These are phyloP conservation scores for Orychophragmus violaceus DNA, from an alignment of 345 rosid species.

Conservation along the genomic window DNA sequence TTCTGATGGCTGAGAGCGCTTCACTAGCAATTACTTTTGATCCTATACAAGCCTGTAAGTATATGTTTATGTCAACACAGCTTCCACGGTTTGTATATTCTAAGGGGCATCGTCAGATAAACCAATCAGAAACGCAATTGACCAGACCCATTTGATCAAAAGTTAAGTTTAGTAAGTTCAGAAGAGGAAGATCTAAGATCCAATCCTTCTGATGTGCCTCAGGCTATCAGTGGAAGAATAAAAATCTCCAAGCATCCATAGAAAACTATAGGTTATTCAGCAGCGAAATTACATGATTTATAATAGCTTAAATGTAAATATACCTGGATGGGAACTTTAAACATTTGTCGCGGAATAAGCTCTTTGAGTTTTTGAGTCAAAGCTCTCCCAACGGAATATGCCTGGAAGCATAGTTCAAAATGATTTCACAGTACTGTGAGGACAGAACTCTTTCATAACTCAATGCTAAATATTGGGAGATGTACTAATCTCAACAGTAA, in stretches of 20 bases:
- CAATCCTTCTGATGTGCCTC: neutral
- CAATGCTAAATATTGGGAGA: neutral
- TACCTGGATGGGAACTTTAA: slow-evolving; percentile 97
- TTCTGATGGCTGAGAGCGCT: slow-evolving; percentile 81
- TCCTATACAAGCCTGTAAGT: slow-evolving; percentile 90
- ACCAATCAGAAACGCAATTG: neutral
- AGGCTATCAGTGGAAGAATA: neutral
- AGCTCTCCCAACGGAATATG: slow-evolving; percentile 90
- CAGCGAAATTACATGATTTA: neutral
- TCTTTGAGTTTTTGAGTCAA: slow-evolving; percentile 93
- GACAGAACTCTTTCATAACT: neutral
- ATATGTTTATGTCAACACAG: neutral
- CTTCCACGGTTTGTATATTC: neutral
- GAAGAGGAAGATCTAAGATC: neutral
- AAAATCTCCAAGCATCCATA: neutral
- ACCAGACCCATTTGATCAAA: neutral
- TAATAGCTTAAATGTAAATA: neutral
- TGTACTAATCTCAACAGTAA: neutral
- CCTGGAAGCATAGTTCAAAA: slow-evolving; percentile 45
- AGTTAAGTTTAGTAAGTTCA: neutral
- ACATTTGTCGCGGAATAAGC: slow-evolving; percentile 97
- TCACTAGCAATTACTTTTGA: slow-evolving; percentile 95
- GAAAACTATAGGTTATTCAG: neutral
- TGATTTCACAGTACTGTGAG: slow-evolving; percentile 8
- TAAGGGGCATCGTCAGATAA: neutral